Percentiles rank a stretch among this genome's conserved stretches.
phyloP scores from a whole-genome alignment of 2,329 filamentous ascomycete genomes.

The Parastagonospora avenae region DNA sequence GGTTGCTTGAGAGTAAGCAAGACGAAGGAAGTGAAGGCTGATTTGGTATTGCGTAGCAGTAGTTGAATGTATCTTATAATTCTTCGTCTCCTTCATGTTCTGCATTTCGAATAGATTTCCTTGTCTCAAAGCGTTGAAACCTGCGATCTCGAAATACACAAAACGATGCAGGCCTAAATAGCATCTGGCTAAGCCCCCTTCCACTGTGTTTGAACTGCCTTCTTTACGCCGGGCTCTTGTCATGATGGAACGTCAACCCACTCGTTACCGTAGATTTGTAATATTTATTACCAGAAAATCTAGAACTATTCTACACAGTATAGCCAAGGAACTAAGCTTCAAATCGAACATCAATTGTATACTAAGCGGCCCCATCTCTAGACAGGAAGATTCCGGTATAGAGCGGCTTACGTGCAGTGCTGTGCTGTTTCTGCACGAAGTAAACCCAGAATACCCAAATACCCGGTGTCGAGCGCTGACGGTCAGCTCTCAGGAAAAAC shows the following conservation, averaged over 20 bases:
- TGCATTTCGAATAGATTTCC: not conserved
- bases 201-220: not conserved
- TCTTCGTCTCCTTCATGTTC: not conserved
- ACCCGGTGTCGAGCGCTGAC: not conserved
- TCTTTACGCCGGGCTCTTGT: no score
- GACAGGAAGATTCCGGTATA: not conserved
- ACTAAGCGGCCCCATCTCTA: slow-evolving; percentile 1
- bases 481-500: not conserved
- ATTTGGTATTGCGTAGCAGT: not conserved
- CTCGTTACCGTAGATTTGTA: not conserved
- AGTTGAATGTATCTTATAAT: not conserved
- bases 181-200: not conserved
- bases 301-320: not conserved
- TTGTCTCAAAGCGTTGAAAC: not conserved
- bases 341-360: not conserved
- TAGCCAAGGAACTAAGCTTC: not conserved
- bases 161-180: not conserved
- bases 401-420: not conserved
- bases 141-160: not conserved
- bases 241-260: not conserved
- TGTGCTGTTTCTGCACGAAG: not conserved
- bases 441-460: not conserved
- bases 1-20: not conserved
- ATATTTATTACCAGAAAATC: not conserved
- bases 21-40: not conserved